These are phyloP conservation scores for Atkinsonella texensis DNA, from an alignment of 2,329 filamentous ascomycete species.

Conservation along the genomic window DNA sequence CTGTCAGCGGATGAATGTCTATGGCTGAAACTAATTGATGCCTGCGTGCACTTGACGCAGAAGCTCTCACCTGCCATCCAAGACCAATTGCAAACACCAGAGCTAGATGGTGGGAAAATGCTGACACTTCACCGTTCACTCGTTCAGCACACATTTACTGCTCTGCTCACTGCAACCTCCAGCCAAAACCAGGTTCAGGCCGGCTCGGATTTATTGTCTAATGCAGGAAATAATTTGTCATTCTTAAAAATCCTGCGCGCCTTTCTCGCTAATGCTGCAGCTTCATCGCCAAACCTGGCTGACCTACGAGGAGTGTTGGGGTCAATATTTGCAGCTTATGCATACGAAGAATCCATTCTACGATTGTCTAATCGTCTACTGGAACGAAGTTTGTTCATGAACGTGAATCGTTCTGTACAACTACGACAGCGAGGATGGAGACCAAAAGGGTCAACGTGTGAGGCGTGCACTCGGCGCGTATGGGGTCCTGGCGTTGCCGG, in stretches of 20 bases:
- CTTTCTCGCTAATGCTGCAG: conserved; percentile 73
- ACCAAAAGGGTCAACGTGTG: conserved; percentile 74
- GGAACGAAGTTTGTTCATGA: conserved; percentile 77
- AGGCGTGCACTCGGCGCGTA: conserved; percentile 67
- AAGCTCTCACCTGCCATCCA: conserved; percentile 46
- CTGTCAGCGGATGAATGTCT: conserved; percentile 43
- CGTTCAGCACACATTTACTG: conserved; percentile 85
- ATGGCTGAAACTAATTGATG: conserved; percentile 50
- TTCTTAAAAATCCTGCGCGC: conserved; percentile 83
- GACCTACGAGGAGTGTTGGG: conserved; percentile 75
- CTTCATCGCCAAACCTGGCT: conserved; percentile 71
- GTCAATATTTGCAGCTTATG: conserved; percentile 90
- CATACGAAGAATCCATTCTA: conserved; percentile 86
- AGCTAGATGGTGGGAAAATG: conserved; percentile 47
- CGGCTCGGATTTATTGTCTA: conserved; percentile 23
- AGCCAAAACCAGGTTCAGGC: conserved; percentile 23
- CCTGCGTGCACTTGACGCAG: conserved; percentile 50
- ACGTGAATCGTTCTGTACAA: conserved; percentile 61
- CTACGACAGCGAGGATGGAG: conserved; percentile 81
- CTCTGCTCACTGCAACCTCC: conserved; percentile 67
- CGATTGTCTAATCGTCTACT: conserved; percentile 74
- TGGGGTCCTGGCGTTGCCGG: conserved; percentile 79
- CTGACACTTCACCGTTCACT: conserved; percentile 58
- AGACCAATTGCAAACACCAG: conserved; percentile 16
- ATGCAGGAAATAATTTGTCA: conserved; percentile 47